Base-by-base conservation (phyloP, 495 filamentous ascomycete species). In the Xeromyces bisporus region DNA sequence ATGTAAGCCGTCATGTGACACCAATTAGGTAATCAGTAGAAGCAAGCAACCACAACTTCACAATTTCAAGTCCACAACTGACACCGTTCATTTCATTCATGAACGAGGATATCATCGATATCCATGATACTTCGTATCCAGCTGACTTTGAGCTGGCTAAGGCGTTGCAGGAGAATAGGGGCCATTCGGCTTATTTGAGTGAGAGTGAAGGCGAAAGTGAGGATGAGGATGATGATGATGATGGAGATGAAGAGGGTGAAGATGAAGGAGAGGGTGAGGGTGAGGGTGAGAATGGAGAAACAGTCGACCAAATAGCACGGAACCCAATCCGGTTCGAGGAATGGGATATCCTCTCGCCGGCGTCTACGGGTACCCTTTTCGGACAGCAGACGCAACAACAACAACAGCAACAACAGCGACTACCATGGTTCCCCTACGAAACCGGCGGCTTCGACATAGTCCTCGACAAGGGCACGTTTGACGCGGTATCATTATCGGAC, bases 391-490 rank as follows among this genome's bases (percentile, higher is more conserved):
- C 54, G 31, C 47, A 42, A 8, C 28, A 53, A 38, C 38, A 59
- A 14, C 28, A 12, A 10, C n/a, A 14, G 2, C 28, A 12, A 10
- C n/a, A 14, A 2, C 8, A 2, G 6, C 15, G 18, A 2, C 15
- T 50, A 2, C 23, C 36, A 36, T 48, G 55, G 51, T 54, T 55
- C 39, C 40, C 58, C 15, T 43, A 51, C 31, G 18, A 35, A 23
- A 7, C 41, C 36, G 35, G 49, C 7, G 69, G 74, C 0, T 94
- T 84, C 49, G 84, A 94, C 55, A 67, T 94, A 0, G 76, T 93
- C 0, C 64, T 94, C 4, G 89, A 97, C 54, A 97, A 97, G 50
- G 89, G 89, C 15, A 97, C 89, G 1, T 97, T 93, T 56, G 89
- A 97, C 63, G 89, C 89, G 2, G 72, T 97, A 4, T 77, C 71